These are phyloP conservation scores for Purpureocillium takamizusanense DNA, from an alignment of 2,329 filamentous ascomycete genomes.

Conservation along the genomic window DNA sequence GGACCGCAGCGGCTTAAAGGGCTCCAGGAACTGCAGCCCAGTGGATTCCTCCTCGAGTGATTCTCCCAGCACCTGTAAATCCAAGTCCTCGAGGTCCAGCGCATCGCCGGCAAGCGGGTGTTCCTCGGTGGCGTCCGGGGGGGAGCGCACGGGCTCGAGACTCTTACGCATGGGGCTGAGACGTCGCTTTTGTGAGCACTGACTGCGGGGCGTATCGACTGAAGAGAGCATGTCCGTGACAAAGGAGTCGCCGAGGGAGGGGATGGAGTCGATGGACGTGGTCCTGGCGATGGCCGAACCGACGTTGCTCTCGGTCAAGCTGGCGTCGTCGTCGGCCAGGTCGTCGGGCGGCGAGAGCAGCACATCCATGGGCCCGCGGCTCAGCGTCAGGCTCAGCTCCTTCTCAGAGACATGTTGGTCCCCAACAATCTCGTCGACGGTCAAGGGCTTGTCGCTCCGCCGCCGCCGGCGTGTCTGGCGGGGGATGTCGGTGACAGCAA, in stretches of 20 bases:
- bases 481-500: constrained; percentile 55
- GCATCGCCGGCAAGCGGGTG: constrained; percentile 38
- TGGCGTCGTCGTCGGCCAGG: constrained; percentile 37
- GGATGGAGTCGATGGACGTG: constrained; percentile 51
- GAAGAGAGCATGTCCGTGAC: constrained; percentile 40
- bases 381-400: constrained; percentile 44
- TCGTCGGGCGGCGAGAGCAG: constrained; percentile 54
- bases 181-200: constrained; percentile 18
- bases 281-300: constrained; percentile 44
- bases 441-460: constrained; percentile 26
- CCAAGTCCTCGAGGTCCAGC: constrained; percentile 40
- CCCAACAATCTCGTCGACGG: constrained; percentile 46
- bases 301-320: constrained; percentile 41
- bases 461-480: constrained; percentile 23
- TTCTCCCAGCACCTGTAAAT: constrained; percentile 15
- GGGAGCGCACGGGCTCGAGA: constrained; percentile 47
- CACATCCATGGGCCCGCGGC: constrained; percentile 47
- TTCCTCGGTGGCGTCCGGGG: constrained; percentile 39
- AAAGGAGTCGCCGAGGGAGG: constrained; percentile 48
- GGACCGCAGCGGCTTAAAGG: constrained; percentile 41
- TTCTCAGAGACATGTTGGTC: constrained; percentile 48
- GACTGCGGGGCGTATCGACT: constrained; percentile 37
- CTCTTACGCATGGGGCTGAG: constrained; percentile 35
- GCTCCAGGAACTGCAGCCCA: constrained; percentile 23
- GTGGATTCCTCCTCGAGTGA: constrained; percentile 19